Percentiles rank a stretch among this genome's conserved stretches.
These are phyloP conservation scores for Trichoderma breve DNA, from an alignment of 2,329 filamentous ascomycete species.

Conservation along the genomic window DNA sequence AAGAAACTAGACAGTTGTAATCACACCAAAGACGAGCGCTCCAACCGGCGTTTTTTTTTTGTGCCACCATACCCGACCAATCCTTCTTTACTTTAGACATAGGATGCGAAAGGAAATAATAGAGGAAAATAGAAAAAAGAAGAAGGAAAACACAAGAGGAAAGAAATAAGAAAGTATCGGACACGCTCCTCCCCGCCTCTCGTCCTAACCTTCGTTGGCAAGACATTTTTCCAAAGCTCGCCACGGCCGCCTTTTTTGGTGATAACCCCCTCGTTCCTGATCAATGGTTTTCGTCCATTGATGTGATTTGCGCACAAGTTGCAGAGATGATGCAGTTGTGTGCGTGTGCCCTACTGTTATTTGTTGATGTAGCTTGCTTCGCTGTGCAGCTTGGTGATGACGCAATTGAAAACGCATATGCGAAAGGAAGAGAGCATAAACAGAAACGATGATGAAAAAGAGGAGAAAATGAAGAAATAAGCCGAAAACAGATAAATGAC, in stretches of 20 bases:
- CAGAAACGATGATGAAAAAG: conserved; percentile 15
- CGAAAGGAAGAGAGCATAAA: conserved; percentile 9
- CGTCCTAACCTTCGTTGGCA: conserved; percentile 1
- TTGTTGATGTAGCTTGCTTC: conserved; percentile 11
- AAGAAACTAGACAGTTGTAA: conserved; percentile 18
- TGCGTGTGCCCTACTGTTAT: background rate
- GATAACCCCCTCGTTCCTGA: background rate
- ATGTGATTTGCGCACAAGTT: conserved; percentile 11
- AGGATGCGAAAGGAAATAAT: conserved; percentile 18
- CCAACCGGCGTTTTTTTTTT: conserved; percentile 14
- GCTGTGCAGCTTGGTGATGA: conserved; percentile 13
- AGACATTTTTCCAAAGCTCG: conserved; percentile 20
- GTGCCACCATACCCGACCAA: conserved; percentile 17
- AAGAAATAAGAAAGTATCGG: background rate
- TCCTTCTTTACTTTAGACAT: conserved; percentile 18
- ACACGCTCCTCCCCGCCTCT: background rate
- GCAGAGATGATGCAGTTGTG: background rate
- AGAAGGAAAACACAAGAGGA: background rate
- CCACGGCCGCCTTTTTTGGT: conserved; percentile 20
- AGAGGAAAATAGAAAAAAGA: conserved; percentile 13
- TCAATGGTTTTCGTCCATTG: background rate
- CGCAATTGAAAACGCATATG: background rate
- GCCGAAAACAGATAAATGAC: conserved; percentile 21
- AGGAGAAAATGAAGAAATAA: background rate
- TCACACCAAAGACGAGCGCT: conserved; percentile 20